phyloP scores from a whole-genome alignment of 192 early-diverging fungal genomes.

The Umbelopsis sp. region DNA sequence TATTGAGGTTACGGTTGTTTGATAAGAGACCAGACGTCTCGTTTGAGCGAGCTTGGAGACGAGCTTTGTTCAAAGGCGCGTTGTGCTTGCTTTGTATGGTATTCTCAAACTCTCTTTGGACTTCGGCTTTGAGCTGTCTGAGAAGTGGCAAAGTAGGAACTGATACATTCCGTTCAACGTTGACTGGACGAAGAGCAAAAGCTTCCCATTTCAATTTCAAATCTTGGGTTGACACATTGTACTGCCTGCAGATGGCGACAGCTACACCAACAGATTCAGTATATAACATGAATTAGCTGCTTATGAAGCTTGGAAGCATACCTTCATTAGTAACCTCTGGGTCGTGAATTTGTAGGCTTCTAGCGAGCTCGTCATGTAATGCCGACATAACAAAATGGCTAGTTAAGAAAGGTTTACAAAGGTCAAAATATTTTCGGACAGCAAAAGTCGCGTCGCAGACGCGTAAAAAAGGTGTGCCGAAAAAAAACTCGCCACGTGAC shows the following conservation, averaged over 20 bases:
- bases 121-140: constrained; percentile 18
- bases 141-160: constrained; percentile 30
- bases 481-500: neutral
- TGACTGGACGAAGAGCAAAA: constrained; percentile 21
- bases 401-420: neutral
- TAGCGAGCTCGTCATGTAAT: constrained; percentile 12
- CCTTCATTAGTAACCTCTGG: neutral
- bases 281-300: neutral
- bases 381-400: neutral
- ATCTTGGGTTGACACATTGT: constrained; percentile 25
- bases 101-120: constrained; percentile 34
- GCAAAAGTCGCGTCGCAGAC: no score
- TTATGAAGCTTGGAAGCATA: neutral
- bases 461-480: no score
- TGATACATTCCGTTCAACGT: constrained; percentile 10
- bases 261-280: constrained; percentile 2
- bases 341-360: neutral
- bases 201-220: constrained; percentile 43
- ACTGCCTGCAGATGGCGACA: constrained; percentile 30
- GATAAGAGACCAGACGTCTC: neutral
- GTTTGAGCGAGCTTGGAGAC: constrained; percentile 11
- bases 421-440: neutral
- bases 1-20: neutral
- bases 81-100: constrained; percentile 7
- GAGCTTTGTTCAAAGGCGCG: constrained; percentile 3